These are phyloP conservation scores for Comarum palustre DNA, from an alignment of 306 rosid genomes.

Conservation along the genomic window DNA sequence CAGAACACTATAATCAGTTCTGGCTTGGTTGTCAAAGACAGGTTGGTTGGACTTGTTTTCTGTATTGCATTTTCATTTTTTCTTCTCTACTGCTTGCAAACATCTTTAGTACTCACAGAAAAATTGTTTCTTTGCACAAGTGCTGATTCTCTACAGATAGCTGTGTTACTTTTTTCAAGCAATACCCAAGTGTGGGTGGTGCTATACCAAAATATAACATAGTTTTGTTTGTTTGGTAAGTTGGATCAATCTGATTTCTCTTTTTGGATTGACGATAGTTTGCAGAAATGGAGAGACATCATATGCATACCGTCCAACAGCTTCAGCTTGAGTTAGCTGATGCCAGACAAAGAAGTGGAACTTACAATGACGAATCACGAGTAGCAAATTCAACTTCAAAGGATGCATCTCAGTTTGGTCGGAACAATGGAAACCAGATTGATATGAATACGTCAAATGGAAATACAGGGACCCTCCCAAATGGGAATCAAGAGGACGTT, in stretches of 20 bases:
- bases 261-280: conserved; percentile 48
- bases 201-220: not conserved
- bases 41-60: conserved; percentile 45
- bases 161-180: not conserved
- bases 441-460: conserved; percentile 58
- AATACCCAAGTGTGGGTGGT: not conserved
- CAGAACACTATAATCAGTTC: conserved; percentile 89
- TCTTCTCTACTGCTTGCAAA: not conserved
- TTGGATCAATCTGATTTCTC: conserved; percentile 5
- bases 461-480: conserved; percentile 52
- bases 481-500: conserved; percentile 64
- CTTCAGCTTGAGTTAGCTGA: conserved; percentile 88
- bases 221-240: conserved; percentile 5
- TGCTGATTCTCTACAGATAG: too few relatives aligned
- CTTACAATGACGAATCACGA: conserved; percentile 59
- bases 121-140: too few relatives aligned
- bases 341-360: conserved; percentile 75
- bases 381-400: conserved; percentile 54
- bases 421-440: conserved; percentile 61
- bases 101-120: not conserved
- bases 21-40: conserved; percentile 95
- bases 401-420: conserved; percentile 60
- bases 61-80: not conserved
- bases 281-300: conserved; percentile 92
- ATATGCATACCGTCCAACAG: conserved; percentile 76